These are phyloP conservation scores for Trichoderma sp. DNA, from an alignment of 2,329 filamentous ascomycete genomes.

Conservation along the genomic window DNA sequence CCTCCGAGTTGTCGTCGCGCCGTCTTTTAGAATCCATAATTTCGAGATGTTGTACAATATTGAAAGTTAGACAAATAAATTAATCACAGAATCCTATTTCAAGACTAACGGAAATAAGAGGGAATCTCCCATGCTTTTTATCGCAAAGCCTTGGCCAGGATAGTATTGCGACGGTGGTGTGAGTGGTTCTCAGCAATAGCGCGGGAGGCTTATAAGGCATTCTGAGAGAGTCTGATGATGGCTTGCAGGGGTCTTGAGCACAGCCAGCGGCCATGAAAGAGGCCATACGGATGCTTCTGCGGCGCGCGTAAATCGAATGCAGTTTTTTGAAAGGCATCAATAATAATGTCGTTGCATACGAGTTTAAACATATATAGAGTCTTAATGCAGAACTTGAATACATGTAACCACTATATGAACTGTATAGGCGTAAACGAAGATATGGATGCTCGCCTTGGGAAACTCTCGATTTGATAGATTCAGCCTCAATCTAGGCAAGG, in stretches of 20 bases:
- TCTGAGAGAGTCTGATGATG: background rate
- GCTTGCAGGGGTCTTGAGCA: background rate
- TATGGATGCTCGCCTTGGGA: background rate
- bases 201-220: conserved; percentile 5
- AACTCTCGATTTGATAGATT: background rate
- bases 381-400: background rate
- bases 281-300: background rate
- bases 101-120: background rate
- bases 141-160: background rate
- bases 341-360: background rate
- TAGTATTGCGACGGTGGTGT: background rate
- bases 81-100: background rate
- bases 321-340: background rate
- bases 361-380: accelerated
- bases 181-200: background rate
- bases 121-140: background rate
- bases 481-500: background rate
- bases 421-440: background rate
- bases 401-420: background rate
- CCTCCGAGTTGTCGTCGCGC: background rate
- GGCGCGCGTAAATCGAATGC: background rate
- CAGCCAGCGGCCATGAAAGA: background rate
- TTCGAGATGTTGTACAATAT: background rate
- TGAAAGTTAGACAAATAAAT: background rate
- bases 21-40: background rate